These are phyloP conservation scores for Zea luxurians DNA, from an alignment of 176 grass and related monocot genomes.

Conservation along the genomic window DNA sequence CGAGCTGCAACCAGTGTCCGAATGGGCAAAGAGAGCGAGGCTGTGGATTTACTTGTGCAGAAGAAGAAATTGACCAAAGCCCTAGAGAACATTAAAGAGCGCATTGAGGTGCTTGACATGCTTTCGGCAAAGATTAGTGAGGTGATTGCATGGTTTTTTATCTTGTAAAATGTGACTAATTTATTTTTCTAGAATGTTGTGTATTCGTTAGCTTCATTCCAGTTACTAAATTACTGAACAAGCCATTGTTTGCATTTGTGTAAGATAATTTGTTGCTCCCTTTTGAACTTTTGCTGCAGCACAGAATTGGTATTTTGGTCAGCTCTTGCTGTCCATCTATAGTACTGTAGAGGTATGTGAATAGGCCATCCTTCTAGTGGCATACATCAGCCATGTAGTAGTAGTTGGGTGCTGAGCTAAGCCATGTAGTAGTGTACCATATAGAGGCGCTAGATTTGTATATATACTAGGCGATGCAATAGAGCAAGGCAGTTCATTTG, in stretches of 20 bases:
- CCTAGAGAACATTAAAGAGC: slow-evolving; percentile 71
- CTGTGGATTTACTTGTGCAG: slow-evolving; percentile 79
- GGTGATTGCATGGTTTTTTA: slow-evolving; percentile 42
- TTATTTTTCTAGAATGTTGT: neutral
- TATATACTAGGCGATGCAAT: too few species aligned
- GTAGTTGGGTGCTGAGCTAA: too few species aligned
- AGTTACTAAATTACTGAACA: neutral
- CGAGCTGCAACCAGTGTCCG: slow-evolving; percentile 57
- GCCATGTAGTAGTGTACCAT: too few species aligned
- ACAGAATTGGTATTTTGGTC: too few species aligned
- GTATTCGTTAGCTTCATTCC: neutral
- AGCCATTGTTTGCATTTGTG: neutral
- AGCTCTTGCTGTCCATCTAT: too few species aligned
- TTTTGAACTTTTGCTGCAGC: too few species aligned
- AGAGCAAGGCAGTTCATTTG: too few species aligned
- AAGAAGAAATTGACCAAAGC: slow-evolving; percentile 92
- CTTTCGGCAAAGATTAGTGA: slow-evolving; percentile 84
- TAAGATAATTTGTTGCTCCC: too few species aligned
- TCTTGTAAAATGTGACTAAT: neutral
- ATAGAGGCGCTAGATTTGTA: too few species aligned
- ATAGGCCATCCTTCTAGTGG: too few species aligned
- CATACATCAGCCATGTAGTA: too few species aligned
- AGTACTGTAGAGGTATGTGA: too few species aligned
- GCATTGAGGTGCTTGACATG: slow-evolving; percentile 78
- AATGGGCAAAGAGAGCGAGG: slow-evolving; percentile 69